Evolutionary conservation across 2,329 filamentous ascomycete genomes (phyloP).

Genomic region (Hypoxylon sp.): DNA sequence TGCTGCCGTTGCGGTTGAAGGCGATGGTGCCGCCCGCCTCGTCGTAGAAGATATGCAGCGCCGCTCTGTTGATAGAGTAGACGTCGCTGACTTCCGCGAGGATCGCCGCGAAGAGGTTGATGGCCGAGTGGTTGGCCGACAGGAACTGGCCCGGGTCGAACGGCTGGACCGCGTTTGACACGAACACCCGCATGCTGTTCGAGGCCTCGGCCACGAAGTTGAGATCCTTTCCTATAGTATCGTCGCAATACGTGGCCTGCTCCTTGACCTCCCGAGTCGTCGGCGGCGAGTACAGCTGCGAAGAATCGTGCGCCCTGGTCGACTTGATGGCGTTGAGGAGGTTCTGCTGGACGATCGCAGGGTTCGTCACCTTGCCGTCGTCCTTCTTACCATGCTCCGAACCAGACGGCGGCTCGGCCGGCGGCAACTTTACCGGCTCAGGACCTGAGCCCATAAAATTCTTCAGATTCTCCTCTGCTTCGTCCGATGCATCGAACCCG

Average conservation of each 20-base stretch:
- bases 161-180: slow-evolving; percentile 62
- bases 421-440: slow-evolving; percentile 32
- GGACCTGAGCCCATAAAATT: slow-evolving; percentile 52
- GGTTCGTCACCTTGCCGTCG: slow-evolving; percentile 65
- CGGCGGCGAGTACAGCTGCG: slow-evolving; percentile 75
- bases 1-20: slow-evolving; percentile 85
- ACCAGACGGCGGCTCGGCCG: slow-evolving; percentile 31
- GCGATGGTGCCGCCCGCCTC: slow-evolving; percentile 82
- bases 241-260: slow-evolving; percentile 86
- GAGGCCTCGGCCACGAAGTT: slow-evolving; percentile 73
- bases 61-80: slow-evolving; percentile 73
- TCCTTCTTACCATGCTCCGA: slow-evolving; percentile 37
- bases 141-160: slow-evolving; percentile 65
- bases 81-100: slow-evolving; percentile 74
- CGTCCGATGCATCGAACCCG: slow-evolving; percentile 65
- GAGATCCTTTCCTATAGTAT: slow-evolving; percentile 76
- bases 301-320: slow-evolving; percentile 78
- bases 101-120: slow-evolving; percentile 74
- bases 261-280: slow-evolving; percentile 78
- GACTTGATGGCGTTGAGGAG: slow-evolving; percentile 80
- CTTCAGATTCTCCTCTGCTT: slow-evolving; percentile 54
- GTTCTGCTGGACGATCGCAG: slow-evolving; percentile 70
- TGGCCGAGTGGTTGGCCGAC: slow-evolving; percentile 62
- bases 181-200: slow-evolving; percentile 77
- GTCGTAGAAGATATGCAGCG: slow-evolving; percentile 89